These are phyloP conservation scores for Ophiostoma sp. DNA, from an alignment of 2,329 filamentous ascomycete species.

Conservation along the genomic window DNA sequence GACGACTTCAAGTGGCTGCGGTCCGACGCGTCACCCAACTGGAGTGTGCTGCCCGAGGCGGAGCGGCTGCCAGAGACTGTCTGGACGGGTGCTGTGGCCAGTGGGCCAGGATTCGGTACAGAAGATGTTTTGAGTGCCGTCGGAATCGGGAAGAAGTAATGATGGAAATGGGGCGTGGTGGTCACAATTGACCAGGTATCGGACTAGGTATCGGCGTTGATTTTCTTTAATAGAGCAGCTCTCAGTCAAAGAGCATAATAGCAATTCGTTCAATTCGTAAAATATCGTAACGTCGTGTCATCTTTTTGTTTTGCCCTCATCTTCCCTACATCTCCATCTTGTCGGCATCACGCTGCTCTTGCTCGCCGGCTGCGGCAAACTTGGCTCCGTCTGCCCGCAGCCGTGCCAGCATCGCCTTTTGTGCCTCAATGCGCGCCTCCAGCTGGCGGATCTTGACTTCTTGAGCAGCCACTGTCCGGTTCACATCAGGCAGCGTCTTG, in stretches of 20 bases:
- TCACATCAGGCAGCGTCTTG: constrained; percentile 67
- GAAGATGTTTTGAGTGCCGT: constrained; percentile 64
- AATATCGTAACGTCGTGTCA: not conserved
- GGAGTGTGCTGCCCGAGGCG: constrained; percentile 66
- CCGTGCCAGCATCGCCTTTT: constrained; percentile 58
- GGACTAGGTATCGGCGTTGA: not conserved
- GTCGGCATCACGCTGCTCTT: constrained; percentile 33
- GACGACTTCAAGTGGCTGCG: constrained; percentile 99
- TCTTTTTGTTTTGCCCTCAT: not conserved
- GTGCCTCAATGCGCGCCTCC: constrained; percentile 61
- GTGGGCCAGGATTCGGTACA: constrained; percentile 60
- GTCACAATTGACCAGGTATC: not conserved
- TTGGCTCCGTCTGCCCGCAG: constrained; percentile 53
- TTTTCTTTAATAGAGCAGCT: not conserved
- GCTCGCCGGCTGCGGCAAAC: constrained; percentile 38
- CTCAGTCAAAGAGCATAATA: not conserved
- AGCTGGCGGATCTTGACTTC: constrained; percentile 67
- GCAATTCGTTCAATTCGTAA: not conserved
- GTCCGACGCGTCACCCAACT: constrained; percentile 82
- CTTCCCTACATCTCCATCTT: constrained; percentile 45
- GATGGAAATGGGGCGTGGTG: not conserved
- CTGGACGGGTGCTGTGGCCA: constrained; percentile 69
- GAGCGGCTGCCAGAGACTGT: constrained; percentile 60
- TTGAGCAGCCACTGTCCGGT: constrained; percentile 66
- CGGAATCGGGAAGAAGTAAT: constrained; percentile 39